Evolutionary conservation across 2,329 filamentous ascomycete genomes (phyloP), one percentile per base, ranked within the genome.

Genomic region (Colletotrichum echinochloae): DNA sequence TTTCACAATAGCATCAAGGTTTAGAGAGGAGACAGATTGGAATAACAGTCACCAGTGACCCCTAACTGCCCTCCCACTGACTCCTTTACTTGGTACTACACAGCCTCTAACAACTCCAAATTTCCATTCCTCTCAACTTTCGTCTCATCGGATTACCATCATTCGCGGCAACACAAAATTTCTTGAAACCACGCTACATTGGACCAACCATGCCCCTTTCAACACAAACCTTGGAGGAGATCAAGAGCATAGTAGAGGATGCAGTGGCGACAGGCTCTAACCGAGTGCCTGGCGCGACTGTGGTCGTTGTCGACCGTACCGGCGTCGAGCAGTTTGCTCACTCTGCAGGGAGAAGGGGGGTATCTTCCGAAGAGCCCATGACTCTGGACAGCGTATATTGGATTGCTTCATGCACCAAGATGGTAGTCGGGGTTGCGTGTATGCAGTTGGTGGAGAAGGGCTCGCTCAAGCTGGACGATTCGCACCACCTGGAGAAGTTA

Each of bases 391-490:
- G 82, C 11, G 80, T 89, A 1, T 92, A 90, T 75, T 89, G 85
- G 86, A 81, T 89, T 6, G 87, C 87, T 0, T 88, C 86, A 0
- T 88, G 85, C 74, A 88, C 88, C 20, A 90, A 90, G 78, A 81
- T 88, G 80, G 78, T 89, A 16, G 79, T 82, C 0, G 86, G 82
- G 0, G 77, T 89, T 18, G 85, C 86, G 0, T 83, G 81, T 56
- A 88, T 90, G 85, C 87, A 90, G 75, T 82, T 88, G 0, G 87
- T 89, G 1, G 88, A 90, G 74, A 78, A 83, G 61, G 86, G 85
- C 0, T 72, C 76, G 11, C 73, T 89, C 23, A 78, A 73, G 1
- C 78, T 89, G 0, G 87, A 89, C 60, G 83, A 88, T 68, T 79
- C 78, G 0, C 78, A 80, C 0, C 80, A 84, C 61, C 77, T 85